phyloP scores from a whole-genome alignment of 306 rosid species.

The Trifolium dubium region DNA sequence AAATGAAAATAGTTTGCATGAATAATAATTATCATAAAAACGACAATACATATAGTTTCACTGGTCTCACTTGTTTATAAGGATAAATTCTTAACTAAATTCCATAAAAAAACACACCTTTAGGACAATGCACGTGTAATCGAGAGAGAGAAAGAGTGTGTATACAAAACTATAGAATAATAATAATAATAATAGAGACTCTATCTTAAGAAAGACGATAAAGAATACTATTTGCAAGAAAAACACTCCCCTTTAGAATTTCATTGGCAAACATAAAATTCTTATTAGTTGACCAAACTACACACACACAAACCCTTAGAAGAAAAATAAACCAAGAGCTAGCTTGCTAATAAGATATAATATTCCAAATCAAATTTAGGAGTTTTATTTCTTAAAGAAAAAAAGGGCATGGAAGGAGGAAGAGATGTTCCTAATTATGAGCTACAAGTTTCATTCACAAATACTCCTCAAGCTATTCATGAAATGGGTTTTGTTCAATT shows the following conservation, averaged over 20 bases:
- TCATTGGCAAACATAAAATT: conserved; percentile 25
- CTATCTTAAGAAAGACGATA: conserved; percentile 49
- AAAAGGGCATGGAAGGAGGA: conserved; percentile 65
- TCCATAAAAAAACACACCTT: conserved; percentile 13
- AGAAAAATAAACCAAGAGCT: background rate
- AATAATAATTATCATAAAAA: background rate
- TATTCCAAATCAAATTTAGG: background rate
- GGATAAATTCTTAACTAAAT: conserved; percentile 38
- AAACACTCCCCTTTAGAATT: conserved; percentile 57
- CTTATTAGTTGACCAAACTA: conserved; percentile 58
- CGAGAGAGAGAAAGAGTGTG: conserved; percentile 48
- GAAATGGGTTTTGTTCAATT: conserved; percentile 84
- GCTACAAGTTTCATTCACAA: conserved; percentile 72
- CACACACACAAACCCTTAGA: conserved; percentile 28
- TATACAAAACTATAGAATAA: conserved; percentile 25
- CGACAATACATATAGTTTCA: conserved; percentile 36
- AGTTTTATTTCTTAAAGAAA: background rate
- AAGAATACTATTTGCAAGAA: conserved; percentile 38
- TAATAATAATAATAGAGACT: conserved; percentile 38
- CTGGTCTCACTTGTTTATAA: conserved; percentile 10
- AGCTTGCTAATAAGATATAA: no score
- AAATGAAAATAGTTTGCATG: no score
- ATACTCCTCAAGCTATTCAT: conserved; percentile 55
- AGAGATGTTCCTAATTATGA: conserved; percentile 63
- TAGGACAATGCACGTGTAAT: conserved; percentile 56